Evolutionary conservation across 345 rosid genomes (phyloP), one percentile per base, ranked within the genome.

Genomic region (Salix suchowensis): DNA sequence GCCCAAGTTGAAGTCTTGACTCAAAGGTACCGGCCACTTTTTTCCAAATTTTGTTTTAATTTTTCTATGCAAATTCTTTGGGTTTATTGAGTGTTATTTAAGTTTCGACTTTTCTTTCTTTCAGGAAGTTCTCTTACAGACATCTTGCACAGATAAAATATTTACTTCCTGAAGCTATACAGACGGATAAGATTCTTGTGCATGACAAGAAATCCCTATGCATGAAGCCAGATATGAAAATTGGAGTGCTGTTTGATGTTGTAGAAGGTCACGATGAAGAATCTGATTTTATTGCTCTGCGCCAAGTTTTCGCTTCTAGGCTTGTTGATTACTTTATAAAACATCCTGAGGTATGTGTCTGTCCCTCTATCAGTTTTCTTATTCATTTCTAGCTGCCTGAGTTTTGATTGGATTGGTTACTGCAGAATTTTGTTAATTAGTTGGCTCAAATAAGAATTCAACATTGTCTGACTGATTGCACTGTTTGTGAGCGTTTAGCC

Each of bases 101-200:
- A 40, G 52, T 68, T 50, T 28, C 55, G 36, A 11, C 39, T 16
- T 30, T 68, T 62, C 70, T 44, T 64, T 62, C 68, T 65, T 16
- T 74, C 88, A 89, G 87, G 73, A 80, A 80, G 68, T 75, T 89
- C 65, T 78, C 77, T 3, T 74, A 54, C 69, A 52, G 39, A 74
- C 86, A 87, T 78, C 85, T 86, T 52, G 89, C 86, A 61, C 90
- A 80, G 82, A 79, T 86, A 44, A 87, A 86, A 66, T 87, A 81
- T 36, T 4, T 87, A 77, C 87, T 86, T 74, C 87, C 87, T 23
- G 90, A 86, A 77, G 88, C 81, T 60, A 64, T 87, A 62, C 81
- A 75, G 67, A 70, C 77, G 28, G 86, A 89, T 40, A 84, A 79
- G 78, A 79, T 86, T 79, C 81, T 87, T 46, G 81, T 85, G 46